Evolutionary conservation across 768 basidiomycete genomes (phyloP), one percentile per base, ranked within the genome.

Genomic region (Trametes cingulata): DNA sequence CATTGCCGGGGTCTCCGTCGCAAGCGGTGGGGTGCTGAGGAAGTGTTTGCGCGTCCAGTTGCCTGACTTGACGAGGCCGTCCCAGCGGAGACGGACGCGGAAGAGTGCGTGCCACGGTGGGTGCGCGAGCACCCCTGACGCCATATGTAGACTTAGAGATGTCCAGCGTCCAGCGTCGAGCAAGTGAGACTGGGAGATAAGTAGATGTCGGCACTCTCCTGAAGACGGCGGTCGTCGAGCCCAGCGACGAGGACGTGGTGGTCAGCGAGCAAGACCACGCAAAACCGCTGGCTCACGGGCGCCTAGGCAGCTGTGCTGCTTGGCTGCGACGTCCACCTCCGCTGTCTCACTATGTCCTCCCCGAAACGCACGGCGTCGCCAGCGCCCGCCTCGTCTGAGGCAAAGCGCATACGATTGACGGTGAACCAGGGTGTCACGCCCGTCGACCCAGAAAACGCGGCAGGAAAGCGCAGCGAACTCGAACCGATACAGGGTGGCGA

Each of bases 401-500:
- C 73, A 19, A 75, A 75, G 56, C 68, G 75, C 33, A 72, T 76
- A 41, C 67, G 68, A 39, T 69, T 76, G 22, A 75, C 73, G 10
- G 74, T 75, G 0, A 73, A 76, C 52, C 87, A 90, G 68, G 87
- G 88, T n/a, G 88, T 81, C 24, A 78, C 83, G 5, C 82, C 86
- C 20, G 88, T 93, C 14, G 91, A 95, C 75, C 86, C 87, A 22
- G 86, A 92, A 60, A 78, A 79, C 57, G 92, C 92, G 22, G 81
- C 82, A 0, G 94, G 94, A 65, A 95, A 95, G 76, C 90, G 92
- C 65, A 84, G 85, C 71, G 94, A 95, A 75, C 83, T 91, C 58
- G 93, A 94, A 67, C 93, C 93, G 48, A 80, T 95, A 59, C 81
- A 85, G 63, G 85, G 86, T 45, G 84, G 85, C 19, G 91, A 94